Conservation (phyloP, 1,284 basidiomycete species). For the Trichosporon sp. region DNA sequence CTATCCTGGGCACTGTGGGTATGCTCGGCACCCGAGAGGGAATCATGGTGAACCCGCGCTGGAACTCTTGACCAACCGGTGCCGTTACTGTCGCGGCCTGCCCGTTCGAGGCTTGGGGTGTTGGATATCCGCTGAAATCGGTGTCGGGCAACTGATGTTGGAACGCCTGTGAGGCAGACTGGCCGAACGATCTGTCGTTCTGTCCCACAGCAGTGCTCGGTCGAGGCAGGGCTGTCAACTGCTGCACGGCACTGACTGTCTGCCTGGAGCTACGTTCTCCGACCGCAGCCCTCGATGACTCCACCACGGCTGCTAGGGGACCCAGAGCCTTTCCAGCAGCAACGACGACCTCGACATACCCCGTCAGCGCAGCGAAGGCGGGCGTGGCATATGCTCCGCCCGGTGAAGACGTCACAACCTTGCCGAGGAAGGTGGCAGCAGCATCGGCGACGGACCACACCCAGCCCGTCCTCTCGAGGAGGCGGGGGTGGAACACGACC, state of each 20-base stretch:
- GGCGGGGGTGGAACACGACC: slow-evolving; percentile 7
- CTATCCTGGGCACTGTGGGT: not conserved
- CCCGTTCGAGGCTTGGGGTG: not conserved
- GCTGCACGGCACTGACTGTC: too few species aligned
- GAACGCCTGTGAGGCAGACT: too few species aligned
- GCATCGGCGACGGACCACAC: not conserved
- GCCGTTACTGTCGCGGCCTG: not conserved
- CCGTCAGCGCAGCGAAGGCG: not conserved
- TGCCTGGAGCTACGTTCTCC: not conserved
- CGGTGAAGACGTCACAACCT: not conserved
- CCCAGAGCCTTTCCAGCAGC: not conserved
- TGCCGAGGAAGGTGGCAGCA: not conserved
- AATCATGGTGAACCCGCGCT: not conserved
- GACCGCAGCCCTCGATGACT: not conserved
- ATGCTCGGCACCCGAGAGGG: not conserved
- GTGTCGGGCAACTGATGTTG: too few species aligned
- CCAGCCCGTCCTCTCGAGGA: not conserved
- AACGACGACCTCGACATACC: not conserved
- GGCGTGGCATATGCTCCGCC: not conserved
- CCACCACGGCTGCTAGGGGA: not conserved
- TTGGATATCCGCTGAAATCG: not conserved
- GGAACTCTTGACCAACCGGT: not conserved
- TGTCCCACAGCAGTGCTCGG: too few species aligned
- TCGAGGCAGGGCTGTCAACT: too few species aligned
- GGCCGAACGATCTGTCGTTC: too few species aligned